Conservation (phyloP, 1,284 basidiomycete genomes). For the Apiotrichum domesticum region DNA sequence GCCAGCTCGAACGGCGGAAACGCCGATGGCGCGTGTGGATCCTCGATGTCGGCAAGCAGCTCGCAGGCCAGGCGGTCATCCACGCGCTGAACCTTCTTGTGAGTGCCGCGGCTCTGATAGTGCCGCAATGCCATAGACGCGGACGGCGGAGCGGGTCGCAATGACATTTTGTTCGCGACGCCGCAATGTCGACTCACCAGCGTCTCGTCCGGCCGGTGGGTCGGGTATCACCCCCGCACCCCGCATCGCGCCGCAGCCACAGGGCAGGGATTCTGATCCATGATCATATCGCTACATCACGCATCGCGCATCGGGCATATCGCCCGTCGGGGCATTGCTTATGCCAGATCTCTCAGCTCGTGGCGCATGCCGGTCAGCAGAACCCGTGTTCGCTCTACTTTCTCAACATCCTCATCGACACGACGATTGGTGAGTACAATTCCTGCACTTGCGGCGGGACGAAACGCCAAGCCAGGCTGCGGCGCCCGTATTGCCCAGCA, state of each 20-base stretch:
- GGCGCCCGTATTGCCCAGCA: no score
- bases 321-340: background rate
- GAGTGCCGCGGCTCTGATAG: conserved; percentile 12
- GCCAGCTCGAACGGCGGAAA: conserved; percentile 75
- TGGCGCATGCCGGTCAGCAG: conserved; percentile 59
- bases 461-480: background rate
- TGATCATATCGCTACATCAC: no score
- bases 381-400: conserved; percentile 92
- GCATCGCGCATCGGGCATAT: no score
- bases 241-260: no score
- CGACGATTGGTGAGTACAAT: conserved; percentile 67
- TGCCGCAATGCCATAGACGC: no score
- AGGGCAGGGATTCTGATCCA: no score
- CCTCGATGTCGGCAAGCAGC: conserved; percentile 86
- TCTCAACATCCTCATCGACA: conserved; percentile 89
- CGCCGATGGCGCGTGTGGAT: conserved; percentile 87
- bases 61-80: conserved; percentile 84
- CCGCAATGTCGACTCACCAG: no score
- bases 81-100: conserved; percentile 81
- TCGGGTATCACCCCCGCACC: no score
- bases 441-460: background rate
- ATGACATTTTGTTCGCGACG: no score
- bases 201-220: no score
- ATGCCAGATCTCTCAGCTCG: conserved; percentile 43
- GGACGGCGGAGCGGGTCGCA: no score